phyloP scores from a whole-genome alignment of 371 early-diverging fungal genomes.

The Cokeromyces recurvatus region DNA sequence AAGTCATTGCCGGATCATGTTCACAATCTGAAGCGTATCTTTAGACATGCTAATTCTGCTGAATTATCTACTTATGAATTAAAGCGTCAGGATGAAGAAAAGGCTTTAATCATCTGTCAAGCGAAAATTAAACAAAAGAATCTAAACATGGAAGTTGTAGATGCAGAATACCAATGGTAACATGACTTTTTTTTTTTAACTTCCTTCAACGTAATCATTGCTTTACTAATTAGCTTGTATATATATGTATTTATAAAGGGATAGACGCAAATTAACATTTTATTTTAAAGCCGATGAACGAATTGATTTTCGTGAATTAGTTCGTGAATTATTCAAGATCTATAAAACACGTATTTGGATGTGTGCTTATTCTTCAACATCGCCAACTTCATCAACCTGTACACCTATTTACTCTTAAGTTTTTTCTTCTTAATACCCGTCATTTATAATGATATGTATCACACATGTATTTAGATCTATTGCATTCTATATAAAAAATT shows the following conservation, averaged over 20 bases:
- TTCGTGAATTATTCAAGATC: slow-evolving; percentile 96
- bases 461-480: too few species aligned
- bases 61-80: slow-evolving; percentile 70
- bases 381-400: too few species aligned
- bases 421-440: too few species aligned
- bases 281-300: slow-evolving; percentile 91
- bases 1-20: slow-evolving; percentile 8
- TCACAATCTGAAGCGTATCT: slow-evolving; percentile 75
- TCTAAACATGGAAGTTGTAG: slow-evolving; percentile 91
- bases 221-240: too few species aligned
- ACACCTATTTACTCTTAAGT: too few species aligned
- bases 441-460: too few species aligned
- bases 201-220: not conserved
- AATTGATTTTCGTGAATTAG: slow-evolving; percentile 98
- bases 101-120: slow-evolving; percentile 83
- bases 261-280: slow-evolving; percentile 94
- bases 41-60: slow-evolving; percentile 72
- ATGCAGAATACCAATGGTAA: slow-evolving; percentile 96
- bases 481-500: too few species aligned
- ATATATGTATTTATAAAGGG: too few species aligned
- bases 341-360: slow-evolving; percentile 99
- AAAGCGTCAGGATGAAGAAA: slow-evolving; percentile 85
- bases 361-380: slow-evolving; percentile 26
- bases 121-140: slow-evolving; percentile 80
- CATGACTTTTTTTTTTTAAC: not conserved